Base-by-base conservation (phyloP, 371 early-diverging fungal species). In the Mortierella sp. region DNA sequence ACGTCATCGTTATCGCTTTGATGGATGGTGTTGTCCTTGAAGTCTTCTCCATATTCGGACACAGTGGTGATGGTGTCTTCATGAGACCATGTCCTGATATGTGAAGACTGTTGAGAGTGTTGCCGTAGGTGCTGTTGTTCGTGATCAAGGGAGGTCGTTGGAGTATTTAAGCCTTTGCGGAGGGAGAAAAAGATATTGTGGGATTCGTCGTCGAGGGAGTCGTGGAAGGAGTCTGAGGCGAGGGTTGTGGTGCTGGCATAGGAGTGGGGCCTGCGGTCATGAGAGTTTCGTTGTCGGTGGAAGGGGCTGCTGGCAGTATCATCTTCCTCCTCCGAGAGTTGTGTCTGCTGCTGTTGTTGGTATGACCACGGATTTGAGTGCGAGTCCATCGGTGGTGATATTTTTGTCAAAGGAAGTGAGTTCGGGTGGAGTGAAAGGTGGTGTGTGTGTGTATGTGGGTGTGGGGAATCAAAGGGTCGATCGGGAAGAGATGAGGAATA, bases 191-290 rank as follows among this genome's bases (percentile, higher is more conserved):
- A 53, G 43, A 48, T 48, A 16, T 68, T 50, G 16, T 53, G 44
- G 2, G 71, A 16, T 16, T 37, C 37, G 45, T 58, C 58, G n/a
- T 37, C 31, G 45, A 58, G 24, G 34, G 41, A 64, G 41, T 58
- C 34, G 24, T 71, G 71, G 55, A 70, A 65, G 16, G 70, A 13
- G 19, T 71, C 76, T 14, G 76, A 71, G 0, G 67, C 71, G 5
- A 76, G 37, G 22, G 76, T 76, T 26, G 63, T 70, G 22, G 76
- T 67, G 40, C 76, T 76, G 24, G 76, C 71, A 9, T 70, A 76
- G 13, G 76, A 76, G 37, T 76, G 71, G 61, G 70, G 76, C 22
- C 70, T 71, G n/a, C 44, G 71, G 71, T 76, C 71, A 66, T 39
- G 47, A 6, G 76, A 70, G 48, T 43, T n/a, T n/a, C n/a, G 26